Base-by-base conservation (phyloP, 768 basidiomycete genomes). In the Royoungia palumana region DNA sequence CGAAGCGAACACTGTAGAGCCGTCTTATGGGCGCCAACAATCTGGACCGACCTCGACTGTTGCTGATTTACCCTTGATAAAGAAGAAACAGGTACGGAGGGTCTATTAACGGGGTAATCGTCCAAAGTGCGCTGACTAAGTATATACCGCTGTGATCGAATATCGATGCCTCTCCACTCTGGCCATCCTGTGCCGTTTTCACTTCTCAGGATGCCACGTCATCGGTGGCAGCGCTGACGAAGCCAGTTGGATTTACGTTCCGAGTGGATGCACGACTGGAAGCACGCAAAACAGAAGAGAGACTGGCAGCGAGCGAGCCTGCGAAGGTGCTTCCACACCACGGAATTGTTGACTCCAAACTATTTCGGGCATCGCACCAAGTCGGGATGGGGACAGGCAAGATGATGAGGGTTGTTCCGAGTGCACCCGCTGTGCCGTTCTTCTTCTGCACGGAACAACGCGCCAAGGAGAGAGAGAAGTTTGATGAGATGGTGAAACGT, bases 391-490 rank as follows among this genome's bases (percentile, higher is more conserved):
- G 70, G 12, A 70, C 70, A 36, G 74, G 75, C 28, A 78, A 75
- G 55, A 75, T 74, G 55, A 75, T 74, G 53, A 74, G 75, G 25
- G 58, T 77, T 17, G 70, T 69, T 41, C 5, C 81, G 81, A 11
- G 59, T 67, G 11, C 39, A 0, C 48, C 61, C 44, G 60, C 46
- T 5, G 47, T 38, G 35, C 68, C 77, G 10, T 70, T 79, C 35
- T 58, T 67, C 46, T 71, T 86, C 51, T 70, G 63, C 47, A 87
- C 84, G 6, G 79, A 81, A 30, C 65, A 62, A 14, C 76, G 87
- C 30, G 75, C 79, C 50, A 74, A 71, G 56, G 83, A 87, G 60
- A 76, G 85, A 42, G 80, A 75, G 59, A 72, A 72, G 70, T 89
- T 83, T 63, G 83, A 89, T 40, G 75, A 73, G 53, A 71, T 66